These are phyloP conservation scores for Calonectria crousiana DNA, from an alignment of 2,329 filamentous ascomycete genomes.

Conservation along the genomic window DNA sequence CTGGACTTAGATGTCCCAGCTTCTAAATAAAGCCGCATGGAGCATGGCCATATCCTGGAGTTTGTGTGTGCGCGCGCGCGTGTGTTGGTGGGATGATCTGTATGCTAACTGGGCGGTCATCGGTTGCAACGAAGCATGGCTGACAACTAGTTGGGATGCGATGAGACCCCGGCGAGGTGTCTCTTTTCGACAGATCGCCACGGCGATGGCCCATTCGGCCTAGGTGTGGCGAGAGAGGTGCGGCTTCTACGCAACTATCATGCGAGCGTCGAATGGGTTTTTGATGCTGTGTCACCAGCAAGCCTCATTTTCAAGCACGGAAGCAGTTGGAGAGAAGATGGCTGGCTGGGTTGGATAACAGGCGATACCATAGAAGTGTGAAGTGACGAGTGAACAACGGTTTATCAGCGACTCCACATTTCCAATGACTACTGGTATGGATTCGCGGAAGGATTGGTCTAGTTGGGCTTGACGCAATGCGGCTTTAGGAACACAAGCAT, in stretches of 20 bases:
- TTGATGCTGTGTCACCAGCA: background rate
- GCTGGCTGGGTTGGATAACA: background rate
- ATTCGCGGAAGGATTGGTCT: background rate
- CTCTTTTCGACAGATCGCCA: constrained; percentile 4
- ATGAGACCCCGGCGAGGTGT: background rate
- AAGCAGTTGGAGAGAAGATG: background rate
- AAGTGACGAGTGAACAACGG: background rate
- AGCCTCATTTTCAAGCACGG: constrained; percentile 4
- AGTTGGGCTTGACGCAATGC: background rate
- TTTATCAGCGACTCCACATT: background rate
- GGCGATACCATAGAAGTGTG: background rate
- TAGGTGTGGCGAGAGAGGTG: background rate
- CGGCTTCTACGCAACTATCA: background rate
- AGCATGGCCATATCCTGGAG: background rate
- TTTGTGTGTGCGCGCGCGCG: background rate
- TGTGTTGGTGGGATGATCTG: background rate
- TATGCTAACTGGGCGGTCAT: background rate
- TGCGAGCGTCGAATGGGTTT: background rate
- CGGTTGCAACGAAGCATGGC: background rate
- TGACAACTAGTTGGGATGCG: background rate
- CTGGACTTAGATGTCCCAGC: background rate
- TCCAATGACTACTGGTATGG: background rate
- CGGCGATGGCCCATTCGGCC: background rate
- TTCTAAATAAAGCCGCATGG: constrained; percentile 1
- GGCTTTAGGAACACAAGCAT: background rate